Conservation (phyloP, 768 basidiomycete genomes). For the Boletus pseudo-olivaceus region DNA sequence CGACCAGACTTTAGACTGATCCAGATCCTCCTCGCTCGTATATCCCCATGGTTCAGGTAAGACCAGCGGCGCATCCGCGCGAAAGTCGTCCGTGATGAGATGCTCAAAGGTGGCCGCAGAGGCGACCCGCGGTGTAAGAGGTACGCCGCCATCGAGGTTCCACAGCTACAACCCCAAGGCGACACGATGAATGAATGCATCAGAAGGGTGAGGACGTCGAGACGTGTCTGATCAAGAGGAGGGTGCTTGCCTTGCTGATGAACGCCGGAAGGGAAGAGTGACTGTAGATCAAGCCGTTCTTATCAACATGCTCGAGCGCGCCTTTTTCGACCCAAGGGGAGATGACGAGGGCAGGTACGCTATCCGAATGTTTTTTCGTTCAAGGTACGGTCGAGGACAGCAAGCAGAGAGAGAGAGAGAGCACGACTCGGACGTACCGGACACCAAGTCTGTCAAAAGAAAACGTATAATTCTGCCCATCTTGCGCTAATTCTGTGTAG, state of each 20-base stretch:
- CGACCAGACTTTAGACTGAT: background rate
- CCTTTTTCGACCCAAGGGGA: conserved; percentile 26
- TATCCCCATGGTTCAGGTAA: conserved; percentile 24
- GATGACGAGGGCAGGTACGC: conserved; percentile 20
- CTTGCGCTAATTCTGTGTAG: conserved; percentile 20
- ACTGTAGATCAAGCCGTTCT: conserved; percentile 14
- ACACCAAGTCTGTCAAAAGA: conserved; percentile 23
- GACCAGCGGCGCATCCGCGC: conserved; percentile 8
- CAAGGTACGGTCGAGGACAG: too few species aligned
- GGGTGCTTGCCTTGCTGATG: conserved; percentile 16
- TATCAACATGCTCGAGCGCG: conserved; percentile 8
- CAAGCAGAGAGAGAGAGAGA: background rate
- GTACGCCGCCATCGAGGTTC: conserved; percentile 22
- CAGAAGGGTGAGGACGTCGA: too few species aligned
- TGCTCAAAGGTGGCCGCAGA: conserved; percentile 23
- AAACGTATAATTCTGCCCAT: conserved; percentile 20
- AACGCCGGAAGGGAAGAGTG: conserved; percentile 23
- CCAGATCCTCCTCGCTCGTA: background rate
- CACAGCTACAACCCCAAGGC: conserved; percentile 12
- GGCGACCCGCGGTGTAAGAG: conserved; percentile 20
- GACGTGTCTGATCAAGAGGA: background rate
- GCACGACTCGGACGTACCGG: conserved; percentile 8
- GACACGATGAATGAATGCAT: background rate
- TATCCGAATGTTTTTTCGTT: background rate
- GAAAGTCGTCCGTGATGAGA: conserved; percentile 21